A percentile compares a stretch with the other conserved stretches of the same genome.
Conservation (phyloP, 805 yeast species). For the Ogataea chonburiensis region DNA sequence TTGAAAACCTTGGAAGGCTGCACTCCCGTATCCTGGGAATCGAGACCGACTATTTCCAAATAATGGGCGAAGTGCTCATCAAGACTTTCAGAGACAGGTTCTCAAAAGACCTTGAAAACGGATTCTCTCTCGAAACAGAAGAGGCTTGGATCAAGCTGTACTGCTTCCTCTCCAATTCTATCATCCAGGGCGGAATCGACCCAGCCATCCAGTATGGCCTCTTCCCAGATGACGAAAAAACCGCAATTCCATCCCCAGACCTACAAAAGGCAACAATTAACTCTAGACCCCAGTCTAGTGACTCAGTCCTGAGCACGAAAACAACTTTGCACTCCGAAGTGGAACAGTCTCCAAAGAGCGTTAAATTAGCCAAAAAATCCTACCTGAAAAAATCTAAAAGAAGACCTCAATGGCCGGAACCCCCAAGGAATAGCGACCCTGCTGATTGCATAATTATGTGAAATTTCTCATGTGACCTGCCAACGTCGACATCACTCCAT, state of each 20-base stretch:
- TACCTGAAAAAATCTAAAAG: conserved; percentile 4
- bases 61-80: conserved; percentile 72
- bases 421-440: conserved; percentile 1
- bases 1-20: conserved; percentile 65
- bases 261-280: conserved; percentile 3
- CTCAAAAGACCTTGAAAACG: conserved; percentile 24
- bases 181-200: conserved; percentile 59
- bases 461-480: conserved; percentile 1
- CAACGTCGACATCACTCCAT: conserved; percentile 1
- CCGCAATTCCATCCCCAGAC: conserved; percentile 1
- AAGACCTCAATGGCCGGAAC: background rate
- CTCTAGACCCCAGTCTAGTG: background rate
- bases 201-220: conserved; percentile 38
- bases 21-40: conserved; percentile 76
- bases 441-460: conserved; percentile 36
- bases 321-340: conserved; percentile 1
- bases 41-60: conserved; percentile 62
- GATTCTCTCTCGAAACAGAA: conserved; percentile 60
- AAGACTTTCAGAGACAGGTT: conserved; percentile 69
- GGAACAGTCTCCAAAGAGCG: background rate
- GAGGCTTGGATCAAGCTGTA: conserved; percentile 70
- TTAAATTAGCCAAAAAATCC: background rate
- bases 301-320: background rate
- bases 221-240: conserved; percentile 2
- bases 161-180: conserved; percentile 64